Evolutionary conservation across 2,329 filamentous ascomycete genomes (phyloP).

Genomic region (Aspergillus ochraceoroseus): DNA sequence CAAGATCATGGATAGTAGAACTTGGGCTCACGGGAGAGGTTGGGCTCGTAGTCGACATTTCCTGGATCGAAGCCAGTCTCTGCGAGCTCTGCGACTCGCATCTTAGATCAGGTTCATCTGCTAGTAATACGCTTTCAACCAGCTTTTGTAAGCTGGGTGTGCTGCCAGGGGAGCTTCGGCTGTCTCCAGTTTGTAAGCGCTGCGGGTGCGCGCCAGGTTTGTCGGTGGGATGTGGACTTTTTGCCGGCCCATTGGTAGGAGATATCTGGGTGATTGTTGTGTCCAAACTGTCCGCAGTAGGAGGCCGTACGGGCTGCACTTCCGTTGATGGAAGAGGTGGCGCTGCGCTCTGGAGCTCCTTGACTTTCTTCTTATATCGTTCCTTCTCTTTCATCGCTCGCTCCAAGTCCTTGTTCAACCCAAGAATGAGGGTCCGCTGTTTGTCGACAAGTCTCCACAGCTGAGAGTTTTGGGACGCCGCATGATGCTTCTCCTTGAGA

Average conservation of each 20-base stretch:
- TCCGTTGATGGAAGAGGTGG: conserved; percentile 33
- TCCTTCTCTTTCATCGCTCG: conserved; percentile 90
- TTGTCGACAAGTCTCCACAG: conserved; percentile 96
- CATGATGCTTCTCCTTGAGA: conserved; percentile 84
- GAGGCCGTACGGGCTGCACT: conserved; percentile 10
- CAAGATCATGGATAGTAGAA: conserved; percentile 19
- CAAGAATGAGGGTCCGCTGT: conserved; percentile 87
- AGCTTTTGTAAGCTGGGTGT: conserved; percentile 11
- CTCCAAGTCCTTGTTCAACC: conserved; percentile 91
- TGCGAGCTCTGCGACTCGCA: conserved; percentile 12
- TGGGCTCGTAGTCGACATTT: conserved; percentile 18
- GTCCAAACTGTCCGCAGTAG: conserved; percentile 10
- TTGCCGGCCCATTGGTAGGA: background rate
- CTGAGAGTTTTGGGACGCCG: conserved; percentile 83
- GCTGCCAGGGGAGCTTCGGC: conserved; percentile 4
- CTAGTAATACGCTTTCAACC: conserved; percentile 7
- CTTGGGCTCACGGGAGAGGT: conserved; percentile 22
- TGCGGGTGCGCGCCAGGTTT: conserved; percentile 1
- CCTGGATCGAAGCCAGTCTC: conserved; percentile 16
- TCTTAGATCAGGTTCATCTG: conserved; percentile 7
- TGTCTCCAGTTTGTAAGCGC: background rate
- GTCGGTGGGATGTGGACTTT: background rate
- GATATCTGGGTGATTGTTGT: background rate
- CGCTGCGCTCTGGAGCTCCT: conserved; percentile 59
- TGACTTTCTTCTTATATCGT: conserved; percentile 82